These are phyloP conservation scores for Fallopia convolvulus DNA, from an alignment of 148 eudicot genomes.

Conservation along the genomic window DNA sequence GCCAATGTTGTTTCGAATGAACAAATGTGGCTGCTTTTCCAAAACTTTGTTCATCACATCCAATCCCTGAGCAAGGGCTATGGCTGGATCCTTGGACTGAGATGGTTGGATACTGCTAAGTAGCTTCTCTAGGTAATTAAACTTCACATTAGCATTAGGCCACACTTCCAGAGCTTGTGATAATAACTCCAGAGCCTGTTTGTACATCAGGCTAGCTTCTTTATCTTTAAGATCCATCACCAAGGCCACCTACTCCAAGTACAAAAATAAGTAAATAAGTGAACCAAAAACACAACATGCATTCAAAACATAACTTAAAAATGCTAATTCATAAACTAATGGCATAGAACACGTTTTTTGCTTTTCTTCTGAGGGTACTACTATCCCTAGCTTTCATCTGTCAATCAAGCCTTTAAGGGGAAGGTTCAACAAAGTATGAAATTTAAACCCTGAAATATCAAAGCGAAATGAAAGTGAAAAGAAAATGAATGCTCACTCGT, in stretches of 20 bases:
- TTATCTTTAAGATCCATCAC: constrained; percentile 99
- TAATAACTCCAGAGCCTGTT: constrained; percentile 87
- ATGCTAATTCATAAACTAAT: neutral
- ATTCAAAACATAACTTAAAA: neutral
- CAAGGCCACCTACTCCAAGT: constrained; percentile 58
- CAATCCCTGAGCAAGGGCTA: constrained; percentile 95
- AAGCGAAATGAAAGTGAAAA: neutral
- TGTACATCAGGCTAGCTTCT: constrained; percentile 93
- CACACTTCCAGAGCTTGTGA: constrained; percentile 98
- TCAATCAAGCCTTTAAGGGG: neutral
- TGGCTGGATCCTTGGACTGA: constrained; percentile 94
- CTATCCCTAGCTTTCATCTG: neutral
- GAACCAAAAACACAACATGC: neutral
- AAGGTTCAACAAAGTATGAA: neutral
- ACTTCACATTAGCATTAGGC: constrained; percentile 99
- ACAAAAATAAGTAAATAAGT: neutral
- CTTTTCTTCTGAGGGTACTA: neutral
- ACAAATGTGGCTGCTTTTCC: constrained; percentile 96
- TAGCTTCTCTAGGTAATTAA: constrained; percentile 94
- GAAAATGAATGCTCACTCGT: constrained; percentile 37
- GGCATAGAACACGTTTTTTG: neutral
- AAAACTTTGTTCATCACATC: constrained; percentile 98
- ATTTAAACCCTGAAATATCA: neutral
- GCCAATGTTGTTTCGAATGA: constrained; percentile 80
- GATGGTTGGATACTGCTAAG: constrained; percentile 85